Percentiles rank a stretch among this genome's conserved stretches.
These are phyloP conservation scores for Hypoxylon trugodes DNA, from an alignment of 495 filamentous ascomycete species.

Conservation along the genomic window DNA sequence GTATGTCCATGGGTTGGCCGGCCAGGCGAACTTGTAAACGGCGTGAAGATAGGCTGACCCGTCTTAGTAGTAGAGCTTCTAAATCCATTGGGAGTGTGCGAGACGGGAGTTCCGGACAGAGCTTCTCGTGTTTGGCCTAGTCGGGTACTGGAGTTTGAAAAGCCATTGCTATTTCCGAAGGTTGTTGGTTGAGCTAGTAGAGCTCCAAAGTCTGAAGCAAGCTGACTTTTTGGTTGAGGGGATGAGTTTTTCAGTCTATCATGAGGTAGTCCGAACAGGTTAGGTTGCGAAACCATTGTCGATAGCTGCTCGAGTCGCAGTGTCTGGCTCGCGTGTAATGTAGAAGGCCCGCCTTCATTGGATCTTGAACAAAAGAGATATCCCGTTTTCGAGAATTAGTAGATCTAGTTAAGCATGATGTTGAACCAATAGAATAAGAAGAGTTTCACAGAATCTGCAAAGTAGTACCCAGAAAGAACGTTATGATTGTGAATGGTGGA, in stretches of 20 bases:
- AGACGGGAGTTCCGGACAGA: background rate
- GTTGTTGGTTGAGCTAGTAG: background rate
- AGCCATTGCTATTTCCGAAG: background rate
- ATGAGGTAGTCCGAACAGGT: background rate
- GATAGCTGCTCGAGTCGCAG: background rate
- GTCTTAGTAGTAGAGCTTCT: background rate
- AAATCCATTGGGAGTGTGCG: background rate
- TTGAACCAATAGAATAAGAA: no score
- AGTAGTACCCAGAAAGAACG: background rate
- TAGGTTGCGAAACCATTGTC: constrained; percentile 15
- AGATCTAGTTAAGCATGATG: no score
- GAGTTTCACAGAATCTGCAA: no score
- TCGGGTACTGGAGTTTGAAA: background rate
- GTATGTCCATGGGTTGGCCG: background rate
- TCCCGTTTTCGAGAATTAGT: no score
- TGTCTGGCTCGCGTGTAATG: background rate
- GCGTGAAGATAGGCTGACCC: background rate
- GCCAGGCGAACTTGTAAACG: background rate
- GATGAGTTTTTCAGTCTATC: no score
- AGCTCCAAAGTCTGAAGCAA: no score
- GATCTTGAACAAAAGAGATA: no score
- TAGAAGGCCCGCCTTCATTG: no score
- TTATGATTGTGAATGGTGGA: constrained; percentile 7
- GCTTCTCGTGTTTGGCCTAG: background rate
- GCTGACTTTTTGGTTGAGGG: no score